Base-by-base conservation (phyloP, 1,284 basidiomycete species). In the Porphyrellus sp. region DNA sequence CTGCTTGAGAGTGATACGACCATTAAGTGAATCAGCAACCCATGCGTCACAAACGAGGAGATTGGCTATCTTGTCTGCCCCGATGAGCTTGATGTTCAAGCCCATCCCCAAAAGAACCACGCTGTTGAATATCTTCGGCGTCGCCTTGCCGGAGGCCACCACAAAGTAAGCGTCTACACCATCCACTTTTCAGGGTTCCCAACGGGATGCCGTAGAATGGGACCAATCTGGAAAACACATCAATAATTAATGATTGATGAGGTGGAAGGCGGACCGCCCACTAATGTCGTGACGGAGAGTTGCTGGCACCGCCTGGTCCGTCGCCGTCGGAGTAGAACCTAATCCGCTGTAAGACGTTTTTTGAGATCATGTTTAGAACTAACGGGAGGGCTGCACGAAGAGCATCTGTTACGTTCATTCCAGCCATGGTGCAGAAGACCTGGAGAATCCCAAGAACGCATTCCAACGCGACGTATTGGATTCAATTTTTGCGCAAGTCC, bases 21-120 rank as follows among this genome's bases (percentile, higher is more conserved):
- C 78, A 49, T 69, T 61, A 55, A 79, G 81, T 31, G 76, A 53
- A 62, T 82, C 78, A 6, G 81, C 81, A 18, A 85, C 77, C 75
- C 81, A 86, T 23, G 87, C 83, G 54, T 84, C 79, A 49, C 84
- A 76, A 5, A 72, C 72, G 25, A 85, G 67, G 3, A 71, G 59
- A 46, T 78, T 72, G 6, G 84, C 76, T 24, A 85, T 68, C 21
- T 71, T 66, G 63, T 88, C 86, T 0, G 86, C 84, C n/a, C n/a
- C n/a, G 8, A 88, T 71, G 50, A 89, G 72, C 62, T 83, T 86
- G 59, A 73, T 73, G 63, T 86, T 87, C 64, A 11, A 85, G 71
- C 1, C 82, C 82, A 56, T 85, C 86, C 2, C 72, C 76, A 84
- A 70, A 12, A 83, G 64, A 15, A 89, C 64, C 30, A 86, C 63